Base-by-base conservation (phyloP, 2,329 filamentous ascomycete species). In the Dactylellina haptotyla region DNA sequence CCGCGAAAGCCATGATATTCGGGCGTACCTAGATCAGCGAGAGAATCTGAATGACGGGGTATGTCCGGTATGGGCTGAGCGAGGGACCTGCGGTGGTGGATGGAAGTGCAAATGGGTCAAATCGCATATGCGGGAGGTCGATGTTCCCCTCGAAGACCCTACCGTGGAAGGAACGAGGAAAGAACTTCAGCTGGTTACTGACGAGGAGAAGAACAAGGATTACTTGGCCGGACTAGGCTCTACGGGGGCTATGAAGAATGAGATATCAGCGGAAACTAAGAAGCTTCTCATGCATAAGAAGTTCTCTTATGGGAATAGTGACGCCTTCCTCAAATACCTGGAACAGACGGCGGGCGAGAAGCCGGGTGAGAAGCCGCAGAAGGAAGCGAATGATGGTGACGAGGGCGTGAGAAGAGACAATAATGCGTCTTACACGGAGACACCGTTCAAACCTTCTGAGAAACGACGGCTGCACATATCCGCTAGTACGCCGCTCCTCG, bases 381-480 rank as follows among this genome's bases (percentile, higher is more conserved):
- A 84, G 32, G 78, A 80, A 46, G 82, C 82, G 39, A n/a, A n/a
- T n/a, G 80, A 80, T 14, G 79, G 78, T 6, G 77, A 78, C 16
- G 79, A 80, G 80, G 43, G 65, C 4, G 76, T 78, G 43, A 75
- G 76, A 73, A 83, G 90, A 71, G 93, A 97, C 56, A 87, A 90
- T 73, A 87, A 92, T 59, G 94, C 95, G 5, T 85, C 86, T 69
- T 98, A 90, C 79, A 85, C 88, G n/a, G 93, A 98, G 72, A 89
- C 92, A 23, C 94, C 94, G 0, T 89, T 97, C 79, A 87, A 90
- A 79, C 89, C 95, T 1, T 97, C 94, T 0, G 95, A 99, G 83
- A 99, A 99, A 84, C 87, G 95, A 67, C 88, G 89, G 56, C 85
- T 99, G 64, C 98, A 99, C 82, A 98, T 98, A 81, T 93, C 93